These are phyloP conservation scores for Leccinum uliginosum DNA, from an alignment of 768 basidiomycete species.

Conservation along the genomic window DNA sequence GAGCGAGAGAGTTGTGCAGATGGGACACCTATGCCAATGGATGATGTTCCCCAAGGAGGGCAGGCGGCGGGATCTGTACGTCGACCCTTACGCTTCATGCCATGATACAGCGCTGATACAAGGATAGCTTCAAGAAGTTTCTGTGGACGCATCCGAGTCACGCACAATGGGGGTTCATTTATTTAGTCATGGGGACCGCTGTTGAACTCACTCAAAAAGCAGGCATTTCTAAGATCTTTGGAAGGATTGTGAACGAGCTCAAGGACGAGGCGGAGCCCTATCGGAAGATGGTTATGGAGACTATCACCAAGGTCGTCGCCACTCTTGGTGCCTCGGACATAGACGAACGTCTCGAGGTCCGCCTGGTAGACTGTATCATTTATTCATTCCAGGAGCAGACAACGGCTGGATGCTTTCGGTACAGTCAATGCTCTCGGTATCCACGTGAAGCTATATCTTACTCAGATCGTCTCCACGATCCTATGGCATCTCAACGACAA, in stretches of 20 bases:
- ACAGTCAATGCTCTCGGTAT: slow-evolving; percentile 95
- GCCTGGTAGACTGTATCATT: slow-evolving; percentile 96
- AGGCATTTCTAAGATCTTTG: slow-evolving; percentile 94
- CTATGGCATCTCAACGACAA: slow-evolving; percentile 99
- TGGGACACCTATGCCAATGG: too few relatives aligned
- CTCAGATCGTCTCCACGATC: slow-evolving; percentile 97
- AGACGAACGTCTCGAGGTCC: slow-evolving; percentile 91
- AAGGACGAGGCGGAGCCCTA: slow-evolving; percentile 69
- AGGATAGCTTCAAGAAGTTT: too few relatives aligned
- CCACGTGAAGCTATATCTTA: slow-evolving; percentile 96
- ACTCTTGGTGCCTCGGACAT: slow-evolving; percentile 96
- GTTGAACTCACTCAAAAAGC: slow-evolving; percentile 97
- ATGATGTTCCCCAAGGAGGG: background rate
- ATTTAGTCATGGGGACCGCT: slow-evolving; percentile 97
- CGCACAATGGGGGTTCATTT: too few relatives aligned
- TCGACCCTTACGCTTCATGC: too few relatives aligned
- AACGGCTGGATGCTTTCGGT: slow-evolving; percentile 96
- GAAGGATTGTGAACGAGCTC: slow-evolving; percentile 63
- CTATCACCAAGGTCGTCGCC: slow-evolving; percentile 93
- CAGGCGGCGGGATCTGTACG: background rate
- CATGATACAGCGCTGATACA: background rate
- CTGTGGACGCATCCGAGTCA: too few relatives aligned
- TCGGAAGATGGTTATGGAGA: slow-evolving; percentile 99
- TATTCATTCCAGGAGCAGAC: slow-evolving; percentile 99
- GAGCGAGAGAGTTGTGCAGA: background rate